Percentiles rank a stretch among this genome's conserved stretches.
phyloP scores from a whole-genome alignment of 257 asterid species.

The Solanum chiquidenum region DNA sequence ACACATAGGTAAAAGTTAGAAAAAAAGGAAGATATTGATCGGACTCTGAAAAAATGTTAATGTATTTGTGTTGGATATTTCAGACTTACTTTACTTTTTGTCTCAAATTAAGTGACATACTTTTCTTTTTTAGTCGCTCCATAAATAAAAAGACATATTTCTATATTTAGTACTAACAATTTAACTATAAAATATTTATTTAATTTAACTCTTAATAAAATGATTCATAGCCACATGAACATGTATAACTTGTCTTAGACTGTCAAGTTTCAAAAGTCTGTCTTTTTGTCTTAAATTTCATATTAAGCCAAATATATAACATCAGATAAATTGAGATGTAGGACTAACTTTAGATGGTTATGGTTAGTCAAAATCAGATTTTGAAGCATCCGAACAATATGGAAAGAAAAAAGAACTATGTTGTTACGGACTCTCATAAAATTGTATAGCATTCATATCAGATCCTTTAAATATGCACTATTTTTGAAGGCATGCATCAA shows the following conservation, averaged over 20 bases:
- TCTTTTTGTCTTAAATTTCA: no score
- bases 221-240: background rate
- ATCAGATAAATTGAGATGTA: background rate
- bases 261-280: background rate
- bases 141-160: background rate
- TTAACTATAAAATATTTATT: no score
- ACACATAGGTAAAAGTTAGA: background rate
- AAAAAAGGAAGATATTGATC: no score
- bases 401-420: background rate
- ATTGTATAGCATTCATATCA: background rate
- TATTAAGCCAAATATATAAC: no score
- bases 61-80: no score
- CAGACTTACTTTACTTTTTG: no score
- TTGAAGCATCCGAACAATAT: background rate
- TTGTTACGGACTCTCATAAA: background rate
- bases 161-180: background rate
- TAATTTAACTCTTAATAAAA: no score
- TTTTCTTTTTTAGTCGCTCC: no score
- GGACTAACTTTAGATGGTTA: background rate
- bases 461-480: background rate
- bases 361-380: background rate
- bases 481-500: background rate
- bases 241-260: no score
- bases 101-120: no score
- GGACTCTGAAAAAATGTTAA: background rate